Evolutionary conservation across 225 moss, liverwort and hornwort species (phyloP), one percentile per base, ranked within the genome.

Genomic region (Ulota crispa): DNA sequence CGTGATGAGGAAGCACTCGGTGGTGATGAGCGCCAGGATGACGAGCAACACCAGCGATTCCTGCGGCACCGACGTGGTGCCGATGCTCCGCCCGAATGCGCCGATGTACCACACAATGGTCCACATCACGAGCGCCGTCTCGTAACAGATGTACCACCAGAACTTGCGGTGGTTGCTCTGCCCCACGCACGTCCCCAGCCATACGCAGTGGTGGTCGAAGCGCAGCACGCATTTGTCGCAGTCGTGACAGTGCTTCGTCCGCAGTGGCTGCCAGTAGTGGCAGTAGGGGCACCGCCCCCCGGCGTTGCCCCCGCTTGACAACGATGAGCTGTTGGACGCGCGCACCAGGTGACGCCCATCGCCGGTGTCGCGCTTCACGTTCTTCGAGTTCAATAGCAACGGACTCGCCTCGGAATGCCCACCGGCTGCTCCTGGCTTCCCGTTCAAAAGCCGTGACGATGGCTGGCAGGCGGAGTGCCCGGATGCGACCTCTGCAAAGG

Each of bases 181-280:
- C 21, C 99, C 99, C 10, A 99, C 96, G 76, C 99, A 99, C 2
- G 99, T 99, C 64, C 99, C 99, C 31, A 99, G 82, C 99, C 99
- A 99, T n/a, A 96, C 88, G 81, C 99, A 99, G 72, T 99, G 99
- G 57, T 99, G 99, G 81, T 99, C 99, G 72, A 96, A 99, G 14
- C 96, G 93, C 41, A 99, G 70, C 36, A 99, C 99, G 82, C 99
- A 99, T 81, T 94, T 99, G 87, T 99, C 92, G 76, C 99, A 99
- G 67, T 99, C 99, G 83, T 99, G 94, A 52, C 99, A 99, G 76
- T 99, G 99, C 81, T 96, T 99, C 6, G 92, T 87, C 37, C 99
- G 89, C 82, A 93, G 72, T 26, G 99, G 96, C 87, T 99, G 94
- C 89, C 87, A 86, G 36, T 86, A 41, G 9, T 81, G 85, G 79